Conservation (phyloP, 345 rosid genomes). For the Physaria fendleri region DNA sequence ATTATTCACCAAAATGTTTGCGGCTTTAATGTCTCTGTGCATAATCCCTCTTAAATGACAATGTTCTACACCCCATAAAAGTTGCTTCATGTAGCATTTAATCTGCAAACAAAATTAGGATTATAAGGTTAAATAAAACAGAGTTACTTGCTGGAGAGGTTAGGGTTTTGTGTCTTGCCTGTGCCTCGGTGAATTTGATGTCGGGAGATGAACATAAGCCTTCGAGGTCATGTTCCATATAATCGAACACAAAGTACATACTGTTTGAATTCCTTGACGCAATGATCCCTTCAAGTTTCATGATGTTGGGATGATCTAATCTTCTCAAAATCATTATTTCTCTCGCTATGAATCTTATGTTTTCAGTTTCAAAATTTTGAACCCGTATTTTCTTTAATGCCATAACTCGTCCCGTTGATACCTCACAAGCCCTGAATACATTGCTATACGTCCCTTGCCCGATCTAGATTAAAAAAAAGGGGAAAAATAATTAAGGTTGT, state of each 20-base stretch:
- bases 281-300: slow-evolving; percentile 63
- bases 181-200: slow-evolving; percentile 53
- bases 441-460: slow-evolving; percentile 91
- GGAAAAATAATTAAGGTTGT: background rate
- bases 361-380: slow-evolving; percentile 67
- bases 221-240: slow-evolving; percentile 80
- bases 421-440: slow-evolving; percentile 70
- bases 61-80: slow-evolving; percentile 59
- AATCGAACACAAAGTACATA: slow-evolving; percentile 70
- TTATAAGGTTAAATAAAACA: background rate
- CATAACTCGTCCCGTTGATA: slow-evolving; percentile 58
- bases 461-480: slow-evolving; percentile 29
- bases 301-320: slow-evolving; percentile 72
- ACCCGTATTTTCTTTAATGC: slow-evolving; percentile 72
- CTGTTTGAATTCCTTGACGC: slow-evolving; percentile 55
- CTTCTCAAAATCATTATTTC: slow-evolving; percentile 72
- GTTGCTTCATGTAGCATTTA: slow-evolving; percentile 81
- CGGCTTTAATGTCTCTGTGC: slow-evolving; percentile 70
- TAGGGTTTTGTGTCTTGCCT: slow-evolving; percentile 33
- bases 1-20: slow-evolving; percentile 70
- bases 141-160: slow-evolving; percentile 2
- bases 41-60: slow-evolving; percentile 64
- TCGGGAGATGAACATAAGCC: slow-evolving; percentile 58
- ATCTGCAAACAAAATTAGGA: slow-evolving; percentile 25
- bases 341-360: slow-evolving; percentile 71